phyloP scores from a whole-genome alignment of 1,284 basidiomycete genomes.

The Chalciporus sp. region DNA sequence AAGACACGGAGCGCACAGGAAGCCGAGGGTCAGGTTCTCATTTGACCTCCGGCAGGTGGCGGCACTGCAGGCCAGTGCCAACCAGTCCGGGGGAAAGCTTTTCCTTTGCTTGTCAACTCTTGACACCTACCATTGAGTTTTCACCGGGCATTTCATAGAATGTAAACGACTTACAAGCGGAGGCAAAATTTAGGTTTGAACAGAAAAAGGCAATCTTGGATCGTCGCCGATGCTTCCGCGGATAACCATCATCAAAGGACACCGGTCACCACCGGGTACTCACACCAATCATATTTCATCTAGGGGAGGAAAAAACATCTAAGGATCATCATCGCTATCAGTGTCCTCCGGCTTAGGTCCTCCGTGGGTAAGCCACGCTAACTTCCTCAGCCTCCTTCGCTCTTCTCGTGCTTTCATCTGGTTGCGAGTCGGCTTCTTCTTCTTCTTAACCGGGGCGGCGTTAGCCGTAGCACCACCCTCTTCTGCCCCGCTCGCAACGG shows the following conservation, averaged over 20 bases:
- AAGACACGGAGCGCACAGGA: constrained; percentile 13
- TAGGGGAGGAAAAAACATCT: background rate
- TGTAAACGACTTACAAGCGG: constrained; percentile 7
- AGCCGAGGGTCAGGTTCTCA: constrained; percentile 3
- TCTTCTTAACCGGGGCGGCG: constrained; percentile 62
- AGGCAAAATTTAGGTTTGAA: constrained; percentile 20
- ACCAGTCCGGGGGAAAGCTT: background rate
- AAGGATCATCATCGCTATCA: constrained; percentile 54
- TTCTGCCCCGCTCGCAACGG: constrained; percentile 73
- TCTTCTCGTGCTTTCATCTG: constrained; percentile 89
- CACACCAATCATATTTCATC: background rate
- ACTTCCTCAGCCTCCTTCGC: constrained; percentile 74
- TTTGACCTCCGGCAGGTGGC: background rate
- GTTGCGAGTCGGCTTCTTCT: constrained; percentile 92
- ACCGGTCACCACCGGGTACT: constrained; percentile 23
- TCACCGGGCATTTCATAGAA: background rate
- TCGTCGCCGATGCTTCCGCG: constrained; percentile 35
- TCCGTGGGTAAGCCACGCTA: constrained; percentile 84
- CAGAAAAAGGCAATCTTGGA: constrained; percentile 38
- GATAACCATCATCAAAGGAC: constrained; percentile 17
- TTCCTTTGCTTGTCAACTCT: background rate
- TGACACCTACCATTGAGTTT: background rate
- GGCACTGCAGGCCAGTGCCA: background rate
- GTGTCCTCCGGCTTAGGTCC: constrained; percentile 81
- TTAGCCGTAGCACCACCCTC: constrained; percentile 47